Evolutionary conservation across 169 alveolate genomes (phyloP), one percentile per base, ranked within the genome.

Genomic region (Neospora caninum): DNA sequence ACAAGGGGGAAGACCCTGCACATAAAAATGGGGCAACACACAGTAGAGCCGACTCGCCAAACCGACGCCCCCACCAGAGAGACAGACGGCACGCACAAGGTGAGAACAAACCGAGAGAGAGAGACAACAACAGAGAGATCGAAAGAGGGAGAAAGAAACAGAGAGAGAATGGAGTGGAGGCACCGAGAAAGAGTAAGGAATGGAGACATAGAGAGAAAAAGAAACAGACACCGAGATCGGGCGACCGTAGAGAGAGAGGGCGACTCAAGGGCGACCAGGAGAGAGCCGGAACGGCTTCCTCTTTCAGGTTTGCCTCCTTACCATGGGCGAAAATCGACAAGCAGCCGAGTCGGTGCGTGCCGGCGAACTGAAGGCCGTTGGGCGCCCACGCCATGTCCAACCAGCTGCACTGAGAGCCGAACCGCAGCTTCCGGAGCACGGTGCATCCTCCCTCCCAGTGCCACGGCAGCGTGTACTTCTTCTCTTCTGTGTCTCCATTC

Each of bases 371-470:
- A 29, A 86, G 80, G 2, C 92, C 92, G 42, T 43, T 34, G 25
- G 92, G 92, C 31, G 80, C 70, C 92, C 92, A 86, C 13, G 70
- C 92, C 80, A 43, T 31, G n/a, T 86, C 92, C 20, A 86, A 45
- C 92, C 92, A 86, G 92, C 92, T 29, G 92, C 92, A 86, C 45
- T 86, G 92, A 29, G 39, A 16, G 16, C 92, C 92, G 20, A 86
- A 70, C 9, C 92, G 92, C 80, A 86, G 70, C n/a, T 39, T 43
- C n/a, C 80, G 39, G 34, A 86, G 78, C 39, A 86, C 80, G 34
- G 34, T n/a, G 34, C 92, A 86, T 58, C 80, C 80, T 29, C 70
- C 92, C 29, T 43, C 92, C 58, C 58, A 29, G 80, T 34, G 89
- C n/a, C 34, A 43, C 4, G 69, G 67, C 34, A 82, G 41, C 16